Percentiles rank a stretch among this genome's conserved stretches.
These are phyloP conservation scores for Gamsiella multidivaricata DNA, from an alignment of 192 early-diverging fungal species.

Conservation along the genomic window DNA sequence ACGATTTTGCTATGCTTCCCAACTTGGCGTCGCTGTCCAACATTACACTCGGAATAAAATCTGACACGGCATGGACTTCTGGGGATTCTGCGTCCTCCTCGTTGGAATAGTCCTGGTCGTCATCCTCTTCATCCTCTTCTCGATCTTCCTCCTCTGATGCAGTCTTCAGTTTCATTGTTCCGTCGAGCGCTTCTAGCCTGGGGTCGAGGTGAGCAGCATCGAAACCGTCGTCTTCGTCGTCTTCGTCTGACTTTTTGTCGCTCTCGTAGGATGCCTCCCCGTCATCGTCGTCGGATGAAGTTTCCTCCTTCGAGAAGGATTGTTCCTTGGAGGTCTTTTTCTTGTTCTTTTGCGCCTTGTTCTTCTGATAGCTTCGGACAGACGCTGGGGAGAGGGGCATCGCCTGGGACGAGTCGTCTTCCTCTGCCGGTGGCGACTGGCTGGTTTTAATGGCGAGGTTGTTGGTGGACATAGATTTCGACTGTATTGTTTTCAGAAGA, in stretches of 20 bases:
- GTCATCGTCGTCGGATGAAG: slow-evolving; percentile 7
- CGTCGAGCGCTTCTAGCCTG: slow-evolving; percentile 36
- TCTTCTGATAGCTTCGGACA: slow-evolving; percentile 29
- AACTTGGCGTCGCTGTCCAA: neutral
- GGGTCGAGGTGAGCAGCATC: slow-evolving; percentile 26
- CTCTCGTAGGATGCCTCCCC: slow-evolving; percentile 27
- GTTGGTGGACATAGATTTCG: slow-evolving; percentile 22
- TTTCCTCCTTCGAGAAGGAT: slow-evolving; percentile 38
- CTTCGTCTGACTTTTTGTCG: slow-evolving; percentile 28
- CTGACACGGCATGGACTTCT: neutral
- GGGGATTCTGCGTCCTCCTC: slow-evolving; percentile 16
- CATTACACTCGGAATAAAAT: neutral
- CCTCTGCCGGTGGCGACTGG: neutral
- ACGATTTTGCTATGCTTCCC: neutral
- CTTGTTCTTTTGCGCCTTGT: slow-evolving; percentile 20
- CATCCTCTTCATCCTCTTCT: slow-evolving; percentile 29
- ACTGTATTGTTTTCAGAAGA: neutral
- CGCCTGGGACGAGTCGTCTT: slow-evolving; percentile 19
- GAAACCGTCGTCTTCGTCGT: slow-evolving; percentile 19
- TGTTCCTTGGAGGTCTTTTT: neutral
- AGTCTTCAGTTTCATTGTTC: slow-evolving; percentile 34
- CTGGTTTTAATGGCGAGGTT: slow-evolving; percentile 16
- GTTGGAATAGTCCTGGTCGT: slow-evolving; percentile 17
- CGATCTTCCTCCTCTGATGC: slow-evolving; percentile 15
- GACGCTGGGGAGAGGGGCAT: slow-evolving; percentile 46